These are phyloP conservation scores for Ustilago trichophora DNA, from an alignment of 1,284 basidiomycete genomes.

Conservation along the genomic window DNA sequence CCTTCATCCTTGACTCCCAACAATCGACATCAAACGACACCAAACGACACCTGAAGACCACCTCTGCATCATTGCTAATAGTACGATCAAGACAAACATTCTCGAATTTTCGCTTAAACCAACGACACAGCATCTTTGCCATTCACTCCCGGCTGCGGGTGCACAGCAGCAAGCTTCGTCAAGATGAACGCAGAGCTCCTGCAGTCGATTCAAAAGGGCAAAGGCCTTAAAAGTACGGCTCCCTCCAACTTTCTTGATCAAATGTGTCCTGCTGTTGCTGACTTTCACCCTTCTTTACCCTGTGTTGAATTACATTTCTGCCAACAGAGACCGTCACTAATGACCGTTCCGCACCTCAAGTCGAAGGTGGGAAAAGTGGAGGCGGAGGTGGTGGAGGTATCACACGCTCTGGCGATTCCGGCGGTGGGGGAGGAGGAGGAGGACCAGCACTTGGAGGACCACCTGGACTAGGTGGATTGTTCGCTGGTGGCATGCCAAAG, in stretches of 20 bases:
- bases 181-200: conserved; percentile 46
- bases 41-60: background rate
- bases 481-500: conserved; percentile 90
- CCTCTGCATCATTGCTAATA: too few relatives aligned
- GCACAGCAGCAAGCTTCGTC: background rate
- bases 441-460: conserved; percentile 66
- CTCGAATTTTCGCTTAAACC: too few relatives aligned
- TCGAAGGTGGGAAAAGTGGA: conserved; percentile 26
- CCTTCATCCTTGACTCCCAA: background rate
- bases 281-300: background rate
- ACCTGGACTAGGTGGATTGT: conserved; percentile 82
- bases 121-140: background rate
- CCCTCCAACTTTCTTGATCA: background rate
- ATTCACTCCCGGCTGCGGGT: background rate
- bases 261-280: too few relatives aligned
- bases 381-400: conserved; percentile 67
- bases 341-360: conserved; percentile 84
- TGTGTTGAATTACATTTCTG: background rate
- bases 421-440: conserved; percentile 63
- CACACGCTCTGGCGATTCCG: conserved; percentile 30
- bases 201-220: conserved; percentile 41
- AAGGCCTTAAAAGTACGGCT: conserved; percentile 48
- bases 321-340: conserved; percentile 74
- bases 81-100: too few relatives aligned
- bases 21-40: background rate